Percentiles rank a stretch among this genome's conserved stretches.
These are phyloP conservation scores for Dichotomopilus funicola DNA, from an alignment of 2,329 filamentous ascomycete genomes.

Conservation along the genomic window DNA sequence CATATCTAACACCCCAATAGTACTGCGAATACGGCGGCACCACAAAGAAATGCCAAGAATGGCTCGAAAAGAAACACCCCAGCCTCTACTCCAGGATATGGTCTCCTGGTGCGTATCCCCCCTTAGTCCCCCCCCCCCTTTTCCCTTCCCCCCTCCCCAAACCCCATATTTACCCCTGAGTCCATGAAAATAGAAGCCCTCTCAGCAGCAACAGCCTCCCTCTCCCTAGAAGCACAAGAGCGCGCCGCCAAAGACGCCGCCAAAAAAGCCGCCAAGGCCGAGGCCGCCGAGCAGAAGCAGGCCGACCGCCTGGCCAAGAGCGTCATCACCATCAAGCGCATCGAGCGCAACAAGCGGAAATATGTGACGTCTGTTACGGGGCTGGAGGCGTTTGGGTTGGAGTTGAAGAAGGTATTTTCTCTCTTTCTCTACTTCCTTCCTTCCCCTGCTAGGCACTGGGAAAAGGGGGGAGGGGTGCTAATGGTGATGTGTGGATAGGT, in stretches of 20 bases:
- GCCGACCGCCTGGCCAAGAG: conserved; percentile 75
- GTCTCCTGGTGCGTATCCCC: conserved; percentile 61
- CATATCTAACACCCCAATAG: conserved; percentile 40
- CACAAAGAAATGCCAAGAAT: conserved; percentile 93
- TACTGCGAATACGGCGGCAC: conserved; percentile 99
- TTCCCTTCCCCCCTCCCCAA: not conserved
- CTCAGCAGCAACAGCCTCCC: conserved; percentile 73
- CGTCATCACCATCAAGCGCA: conserved; percentile 86
- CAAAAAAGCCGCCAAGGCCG: conserved; percentile 94
- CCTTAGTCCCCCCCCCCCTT: not conserved
- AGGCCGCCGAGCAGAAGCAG: conserved; percentile 75
- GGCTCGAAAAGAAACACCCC: conserved; percentile 72
- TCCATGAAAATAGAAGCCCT: conserved; percentile 75
- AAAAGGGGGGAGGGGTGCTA: not conserved
- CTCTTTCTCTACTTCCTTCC: not conserved
- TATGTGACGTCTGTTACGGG: conserved; percentile 90
- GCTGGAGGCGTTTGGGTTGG: conserved; percentile 81
- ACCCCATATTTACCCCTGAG: too few species aligned
- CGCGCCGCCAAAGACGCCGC: conserved; percentile 91
- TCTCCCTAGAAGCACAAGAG: conserved; percentile 88
- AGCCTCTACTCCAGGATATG: conserved; percentile 74
- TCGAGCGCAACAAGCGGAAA: conserved; percentile 97
- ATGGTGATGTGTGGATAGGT: conserved; percentile 37
- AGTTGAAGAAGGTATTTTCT: conserved; percentile 70
- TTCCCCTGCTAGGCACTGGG: too few species aligned